Percentiles rank a stretch among this genome's conserved stretches.
These are phyloP conservation scores for Ceratocystis diversiconidia DNA, from an alignment of 2,329 filamentous ascomycete species.

Conservation along the genomic window DNA sequence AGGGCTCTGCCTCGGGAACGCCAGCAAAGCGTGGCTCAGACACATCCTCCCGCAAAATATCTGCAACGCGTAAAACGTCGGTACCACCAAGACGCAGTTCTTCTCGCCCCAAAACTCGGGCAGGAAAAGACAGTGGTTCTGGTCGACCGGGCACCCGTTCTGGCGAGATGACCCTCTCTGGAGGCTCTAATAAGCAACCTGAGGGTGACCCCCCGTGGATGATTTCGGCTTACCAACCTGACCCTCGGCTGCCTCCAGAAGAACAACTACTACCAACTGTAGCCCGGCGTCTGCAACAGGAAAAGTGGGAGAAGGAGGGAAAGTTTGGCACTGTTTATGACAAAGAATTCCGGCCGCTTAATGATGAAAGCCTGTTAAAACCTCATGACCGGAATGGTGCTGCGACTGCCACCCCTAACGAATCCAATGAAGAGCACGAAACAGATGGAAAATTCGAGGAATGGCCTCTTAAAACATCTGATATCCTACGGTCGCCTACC, in stretches of 20 bases:
- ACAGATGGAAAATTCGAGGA: slow-evolving; percentile 27
- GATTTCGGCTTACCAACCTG: slow-evolving; percentile 85
- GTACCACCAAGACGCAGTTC: slow-evolving; percentile 29
- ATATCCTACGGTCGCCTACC: slow-evolving; percentile 29
- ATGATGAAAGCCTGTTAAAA: slow-evolving; percentile 42
- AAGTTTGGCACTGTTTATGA: slow-evolving; percentile 77
- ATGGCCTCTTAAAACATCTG: slow-evolving; percentile 44
- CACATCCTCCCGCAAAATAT: slow-evolving; percentile 15
- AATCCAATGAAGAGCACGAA: slow-evolving; percentile 20
- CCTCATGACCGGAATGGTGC: slow-evolving; percentile 28
- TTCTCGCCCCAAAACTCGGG: slow-evolving; percentile 21
- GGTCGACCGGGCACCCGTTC: slow-evolving; percentile 50
- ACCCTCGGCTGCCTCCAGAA: slow-evolving; percentile 83
- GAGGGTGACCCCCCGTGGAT: slow-evolving; percentile 96
- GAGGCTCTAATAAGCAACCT: slow-evolving; percentile 44
- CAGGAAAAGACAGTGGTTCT: slow-evolving; percentile 42
- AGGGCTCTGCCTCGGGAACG: slow-evolving; percentile 6
- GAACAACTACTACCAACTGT: slow-evolving; percentile 93
- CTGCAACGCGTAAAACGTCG: slow-evolving; percentile 32
- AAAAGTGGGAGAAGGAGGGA: slow-evolving; percentile 88
- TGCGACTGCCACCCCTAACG: not conserved
- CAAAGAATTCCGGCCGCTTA: slow-evolving; percentile 72
- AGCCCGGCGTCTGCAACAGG: slow-evolving; percentile 77
- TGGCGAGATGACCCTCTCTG: slow-evolving; percentile 33
- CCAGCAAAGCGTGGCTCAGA: slow-evolving; percentile 15